phyloP scores from a whole-genome alignment of 1,284 basidiomycete genomes.

The Ceratobasidium sp. region DNA sequence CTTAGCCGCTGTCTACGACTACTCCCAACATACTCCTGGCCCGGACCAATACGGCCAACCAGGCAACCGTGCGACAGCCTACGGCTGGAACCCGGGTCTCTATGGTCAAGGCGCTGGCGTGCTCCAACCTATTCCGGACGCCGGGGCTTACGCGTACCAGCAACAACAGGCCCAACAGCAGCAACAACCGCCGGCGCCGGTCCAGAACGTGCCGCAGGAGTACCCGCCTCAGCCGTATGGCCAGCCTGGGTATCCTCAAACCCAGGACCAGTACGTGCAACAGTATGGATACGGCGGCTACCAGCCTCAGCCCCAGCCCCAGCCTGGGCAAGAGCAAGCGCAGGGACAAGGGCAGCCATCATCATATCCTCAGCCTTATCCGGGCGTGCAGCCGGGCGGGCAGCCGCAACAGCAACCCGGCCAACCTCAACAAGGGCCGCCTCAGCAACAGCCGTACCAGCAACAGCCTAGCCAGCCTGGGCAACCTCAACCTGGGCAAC shows the following conservation, averaged over 20 bases:
- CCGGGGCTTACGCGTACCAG: slow-evolving; percentile 50
- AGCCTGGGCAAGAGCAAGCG: slow-evolving; percentile 21
- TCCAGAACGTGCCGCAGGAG: slow-evolving; percentile 30
- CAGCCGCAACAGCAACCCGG: slow-evolving; percentile 1
- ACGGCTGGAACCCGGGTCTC: slow-evolving; percentile 57
- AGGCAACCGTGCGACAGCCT: slow-evolving; percentile 54
- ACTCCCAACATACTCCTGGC: slow-evolving; percentile 47
- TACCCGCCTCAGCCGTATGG: slow-evolving; percentile 50
- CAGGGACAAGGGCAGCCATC: slow-evolving; percentile 15
- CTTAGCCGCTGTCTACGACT: slow-evolving; percentile 48
- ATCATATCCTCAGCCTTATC: background rate
- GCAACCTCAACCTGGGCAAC: background rate
- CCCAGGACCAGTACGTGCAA: background rate
- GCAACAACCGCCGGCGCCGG: slow-evolving; percentile 8
- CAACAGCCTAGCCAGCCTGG: background rate
- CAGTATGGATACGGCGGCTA: slow-evolving; percentile 20
- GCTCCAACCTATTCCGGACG: slow-evolving; percentile 55
- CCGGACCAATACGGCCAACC: slow-evolving; percentile 49
- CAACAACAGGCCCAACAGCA: slow-evolving; percentile 23
- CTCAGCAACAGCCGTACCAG: slow-evolving; percentile 35
- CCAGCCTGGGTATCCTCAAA: slow-evolving; percentile 48
- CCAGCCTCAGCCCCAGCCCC: slow-evolving; percentile 1
- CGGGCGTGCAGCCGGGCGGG: background rate
- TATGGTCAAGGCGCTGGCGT: slow-evolving; percentile 57
- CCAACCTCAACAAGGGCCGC: slow-evolving; percentile 13